phyloP scores from a whole-genome alignment of 2,329 filamentous ascomycete species.

The Escovopsis sp. region DNA sequence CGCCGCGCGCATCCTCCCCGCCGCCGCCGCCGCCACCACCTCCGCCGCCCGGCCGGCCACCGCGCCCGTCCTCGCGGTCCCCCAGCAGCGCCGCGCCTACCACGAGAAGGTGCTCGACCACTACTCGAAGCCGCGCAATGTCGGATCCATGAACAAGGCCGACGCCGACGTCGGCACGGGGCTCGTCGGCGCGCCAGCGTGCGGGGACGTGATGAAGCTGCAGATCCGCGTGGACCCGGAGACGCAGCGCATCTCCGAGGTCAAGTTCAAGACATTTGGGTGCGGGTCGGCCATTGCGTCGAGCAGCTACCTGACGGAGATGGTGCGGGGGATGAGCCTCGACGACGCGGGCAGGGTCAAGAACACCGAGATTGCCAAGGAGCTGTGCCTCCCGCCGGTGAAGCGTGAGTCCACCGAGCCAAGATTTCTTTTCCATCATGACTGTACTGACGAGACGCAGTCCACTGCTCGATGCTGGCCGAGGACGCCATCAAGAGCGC shows the following conservation, averaged over 20 bases:
- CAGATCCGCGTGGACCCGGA: constrained; percentile 74
- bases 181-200: constrained; percentile 77
- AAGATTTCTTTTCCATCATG: too few relatives aligned
- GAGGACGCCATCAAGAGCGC: constrained; percentile 87
- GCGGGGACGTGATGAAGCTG: constrained; percentile 78
- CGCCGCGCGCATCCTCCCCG: too few relatives aligned
- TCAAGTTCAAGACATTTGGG: constrained; percentile 97
- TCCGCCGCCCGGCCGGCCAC: too few relatives aligned
- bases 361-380: constrained; percentile 97
- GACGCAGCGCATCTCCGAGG: constrained; percentile 79
- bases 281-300: constrained; percentile 91
- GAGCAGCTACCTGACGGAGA: constrained; percentile 84
- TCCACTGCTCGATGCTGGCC: constrained; percentile 84
- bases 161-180: constrained; percentile 78
- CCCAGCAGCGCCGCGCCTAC: constrained; percentile 30
- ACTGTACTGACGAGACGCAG: constrained; percentile 26
- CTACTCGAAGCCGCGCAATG: constrained; percentile 39
- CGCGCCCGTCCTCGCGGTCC: constrained; percentile 11
- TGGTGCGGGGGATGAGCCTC: constrained; percentile 86
- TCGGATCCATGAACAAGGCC: constrained; percentile 51
- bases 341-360: constrained; percentile 86
- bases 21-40: constrained; percentile 14
- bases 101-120: constrained; percentile 40
- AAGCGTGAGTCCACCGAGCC: too few relatives aligned
- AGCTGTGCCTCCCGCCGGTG: constrained; percentile 76